These are phyloP conservation scores for Mesotaenium endlicherianum DNA, from an alignment of 139 green algal species.

Conservation along the genomic window DNA sequence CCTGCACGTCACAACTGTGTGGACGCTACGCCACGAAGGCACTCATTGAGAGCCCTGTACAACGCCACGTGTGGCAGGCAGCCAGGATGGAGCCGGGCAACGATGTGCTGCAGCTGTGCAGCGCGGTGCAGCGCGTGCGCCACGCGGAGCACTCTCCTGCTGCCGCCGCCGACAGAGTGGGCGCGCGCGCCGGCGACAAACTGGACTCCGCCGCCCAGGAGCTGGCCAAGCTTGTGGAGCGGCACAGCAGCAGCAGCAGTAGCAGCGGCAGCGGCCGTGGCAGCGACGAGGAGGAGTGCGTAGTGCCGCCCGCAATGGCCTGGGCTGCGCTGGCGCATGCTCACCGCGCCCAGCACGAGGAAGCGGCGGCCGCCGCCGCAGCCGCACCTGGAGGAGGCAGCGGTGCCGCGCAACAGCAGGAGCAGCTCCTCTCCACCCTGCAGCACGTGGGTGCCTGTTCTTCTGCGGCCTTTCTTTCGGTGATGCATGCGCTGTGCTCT, in stretches of 20 bases:
- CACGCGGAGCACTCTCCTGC: neutral
- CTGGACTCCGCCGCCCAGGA: neutral
- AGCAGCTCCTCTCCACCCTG: neutral
- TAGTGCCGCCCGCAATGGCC: too few relatives aligned
- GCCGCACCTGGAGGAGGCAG: neutral
- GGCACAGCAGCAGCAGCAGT: neutral
- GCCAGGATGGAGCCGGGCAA: neutral
- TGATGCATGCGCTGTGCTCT: neutral
- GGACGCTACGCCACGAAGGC: too few relatives aligned
- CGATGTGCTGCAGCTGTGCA: neutral
- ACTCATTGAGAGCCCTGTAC: too few relatives aligned
- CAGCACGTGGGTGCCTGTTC: neutral
- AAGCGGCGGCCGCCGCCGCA: neutral
- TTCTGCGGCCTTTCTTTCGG: neutral
- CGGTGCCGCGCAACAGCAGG: neutral
- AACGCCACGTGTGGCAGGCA: too few relatives aligned
- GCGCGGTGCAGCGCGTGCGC: neutral
- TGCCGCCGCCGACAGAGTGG: too few relatives aligned
- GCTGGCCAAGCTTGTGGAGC: neutral
- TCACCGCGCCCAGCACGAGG: too few relatives aligned
- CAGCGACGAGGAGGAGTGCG: too few relatives aligned
- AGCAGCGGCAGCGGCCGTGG: too few relatives aligned
- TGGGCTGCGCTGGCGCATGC: too few relatives aligned
- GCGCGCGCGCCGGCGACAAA: neutral
- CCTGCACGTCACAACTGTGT: too few relatives aligned